Evolutionary conservation across 2,329 filamentous ascomycete genomes (phyloP), one percentile per base, ranked within the genome.

Genomic region (Shiraia sp.): DNA sequence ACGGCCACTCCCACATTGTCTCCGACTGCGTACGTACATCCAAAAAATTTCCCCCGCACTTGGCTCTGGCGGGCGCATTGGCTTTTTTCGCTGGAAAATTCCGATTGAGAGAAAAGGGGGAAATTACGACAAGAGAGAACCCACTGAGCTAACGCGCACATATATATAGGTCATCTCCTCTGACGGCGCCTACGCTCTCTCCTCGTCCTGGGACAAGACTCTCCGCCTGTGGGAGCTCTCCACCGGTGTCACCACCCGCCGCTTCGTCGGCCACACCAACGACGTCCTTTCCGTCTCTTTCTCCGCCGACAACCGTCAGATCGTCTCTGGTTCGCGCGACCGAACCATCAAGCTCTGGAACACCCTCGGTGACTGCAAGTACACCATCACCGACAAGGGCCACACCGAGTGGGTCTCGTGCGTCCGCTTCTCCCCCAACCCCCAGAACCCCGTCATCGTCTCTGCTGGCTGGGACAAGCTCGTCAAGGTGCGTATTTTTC

Each of bases 321-420:
- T 99, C 78, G 93, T 97, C 70, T 97, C 93, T 62, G 93, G 91
- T 63, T 97, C 93, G 59, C 91, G 93, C 76, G 93, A 99, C 83
- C 87, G 90, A 75, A 90, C 88, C 72, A 97, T 99, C 85, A 99
- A 97, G 89, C 87, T 99, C 70, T 99, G 93, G 93, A 99, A 99
- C 85, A 99, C 93, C 68, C 90, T 99, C 62, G 93, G 93, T 79
- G 93, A 99, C 86, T 99, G 93, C 91, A 99, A 99, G 85, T 99
- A 86, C 87, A 99, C 92, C 81, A 97, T 99, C 83, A 95, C 90
- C 79, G 93, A 99, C 75, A 99, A 99, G 88, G 93, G 93, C 75
- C 93, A 99, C 85, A 90, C 90, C 78, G 93, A 99, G 79, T 99
- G 93, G 93, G 93, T 96, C 66, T 96, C 92, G 55, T 97, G 92